phyloP scores from a whole-genome alignment of 345 rosid species.

The Psidium guajava region DNA sequence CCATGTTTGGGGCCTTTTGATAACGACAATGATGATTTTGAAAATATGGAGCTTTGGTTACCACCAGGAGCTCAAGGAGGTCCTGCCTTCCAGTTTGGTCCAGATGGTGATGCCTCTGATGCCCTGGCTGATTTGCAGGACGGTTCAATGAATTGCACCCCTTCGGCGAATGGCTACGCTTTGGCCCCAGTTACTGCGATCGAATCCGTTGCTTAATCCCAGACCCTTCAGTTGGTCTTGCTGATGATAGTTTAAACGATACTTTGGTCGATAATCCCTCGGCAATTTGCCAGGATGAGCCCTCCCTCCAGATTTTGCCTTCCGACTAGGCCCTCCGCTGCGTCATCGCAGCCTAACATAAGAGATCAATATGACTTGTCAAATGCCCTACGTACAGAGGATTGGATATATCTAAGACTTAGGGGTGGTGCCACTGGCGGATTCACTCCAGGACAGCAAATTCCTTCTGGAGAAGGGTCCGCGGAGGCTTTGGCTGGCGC shows the following conservation, averaged over 20 bases:
- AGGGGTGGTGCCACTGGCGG: slow-evolving; percentile 55
- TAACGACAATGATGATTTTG: slow-evolving; percentile 57
- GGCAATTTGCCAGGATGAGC: slow-evolving; percentile 74
- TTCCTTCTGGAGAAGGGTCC: slow-evolving; percentile 36
- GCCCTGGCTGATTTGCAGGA: slow-evolving; percentile 48
- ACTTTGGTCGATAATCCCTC: slow-evolving; percentile 78
- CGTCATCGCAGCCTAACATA: slow-evolving; percentile 42
- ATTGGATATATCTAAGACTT: slow-evolving; percentile 90
- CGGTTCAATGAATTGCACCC: slow-evolving; percentile 38
- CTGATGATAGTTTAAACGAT: slow-evolving; percentile 39
- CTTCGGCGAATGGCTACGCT: slow-evolving; percentile 52
- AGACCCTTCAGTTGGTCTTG: slow-evolving; percentile 38
- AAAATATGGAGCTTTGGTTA: slow-evolving; percentile 59
- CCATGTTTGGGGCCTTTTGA: slow-evolving; percentile 58
- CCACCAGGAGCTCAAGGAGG: slow-evolving; percentile 54
- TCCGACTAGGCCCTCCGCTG: slow-evolving; percentile 70
- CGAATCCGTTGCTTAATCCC: slow-evolving; percentile 31
- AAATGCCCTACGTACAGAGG: slow-evolving; percentile 66
- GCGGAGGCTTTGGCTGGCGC: slow-evolving; percentile 52
- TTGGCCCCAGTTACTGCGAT: slow-evolving; percentile 47
- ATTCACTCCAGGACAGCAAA: slow-evolving; percentile 36
- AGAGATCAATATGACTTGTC: slow-evolving; percentile 60
- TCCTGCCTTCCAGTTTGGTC: slow-evolving; percentile 64
- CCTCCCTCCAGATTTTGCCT: slow-evolving; percentile 89
- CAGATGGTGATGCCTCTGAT: slow-evolving; percentile 47